Evolutionary conservation across 495 filamentous ascomycete species (phyloP), one percentile per base, ranked within the genome.

Genomic region (Penicillium coprophilum): DNA sequence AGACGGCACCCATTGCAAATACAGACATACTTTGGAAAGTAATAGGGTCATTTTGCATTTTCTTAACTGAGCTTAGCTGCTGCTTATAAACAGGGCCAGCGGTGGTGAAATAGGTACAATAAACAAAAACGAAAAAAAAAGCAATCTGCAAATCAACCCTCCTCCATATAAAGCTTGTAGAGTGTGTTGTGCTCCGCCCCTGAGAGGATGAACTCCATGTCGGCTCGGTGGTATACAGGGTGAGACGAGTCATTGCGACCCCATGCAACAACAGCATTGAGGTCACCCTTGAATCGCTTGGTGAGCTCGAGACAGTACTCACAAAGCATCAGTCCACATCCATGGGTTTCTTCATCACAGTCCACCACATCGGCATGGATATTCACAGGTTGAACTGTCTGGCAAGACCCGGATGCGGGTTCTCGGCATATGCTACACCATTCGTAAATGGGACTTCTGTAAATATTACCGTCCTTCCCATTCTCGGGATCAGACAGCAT

Each of bases 391-490:
- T 59, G 50, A 9, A 6, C 20, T 0, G 12, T n/a, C 7, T 43
- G 27, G 36, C 59, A 62, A 31, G 15, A 19, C 15, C 45, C 30
- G 19, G 17, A 44, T 15, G 59, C 55, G 7, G 55, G 59, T 50
- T 48, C 30, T n/a, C 23, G 44, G n/a, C 59, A 61, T 0, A 61
- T 13, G 31, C 28, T 28, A 46, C 59, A 61, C 59, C 59, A 61
- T 12, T 36, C 21, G 15, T 50, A 30, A 17, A 15, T 13, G 17
- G 50, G 6, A 3, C 0, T 4, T 9, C n/a, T 12, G 15, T 55
- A 31, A 5, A 31, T 7, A 11, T 47, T 19, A 1, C 55, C 55
- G 5, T 45, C 43, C 5, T 31, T 11, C 4, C 1, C 23, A 3
- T 38, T 49, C 8, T 5, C 0, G 9, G 49, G 44, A 4, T 58